These are phyloP conservation scores for Eucalyptus marginata DNA, from an alignment of 345 rosid species.

Conservation along the genomic window DNA sequence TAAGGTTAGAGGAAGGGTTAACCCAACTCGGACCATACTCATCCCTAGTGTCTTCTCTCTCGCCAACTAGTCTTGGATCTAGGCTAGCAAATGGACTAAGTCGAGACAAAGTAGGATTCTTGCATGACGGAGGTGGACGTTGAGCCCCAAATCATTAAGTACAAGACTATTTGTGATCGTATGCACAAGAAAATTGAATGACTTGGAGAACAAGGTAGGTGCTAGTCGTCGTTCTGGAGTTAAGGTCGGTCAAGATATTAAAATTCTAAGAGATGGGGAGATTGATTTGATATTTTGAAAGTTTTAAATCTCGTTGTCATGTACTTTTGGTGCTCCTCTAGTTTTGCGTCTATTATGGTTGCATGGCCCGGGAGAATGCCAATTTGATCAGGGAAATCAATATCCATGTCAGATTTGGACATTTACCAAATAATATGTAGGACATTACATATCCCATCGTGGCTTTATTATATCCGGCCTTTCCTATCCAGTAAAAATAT, in stretches of 20 bases:
- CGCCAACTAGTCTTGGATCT: fast-evolving
- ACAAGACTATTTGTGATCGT: neutral
- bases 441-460: neutral
- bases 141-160: neutral
- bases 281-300: neutral
- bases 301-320: neutral
- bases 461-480: fast-evolving
- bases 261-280: neutral
- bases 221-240: neutral
- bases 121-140: neutral
- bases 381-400: neutral
- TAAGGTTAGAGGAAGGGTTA: no score
- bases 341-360: neutral
- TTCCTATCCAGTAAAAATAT: neutral
- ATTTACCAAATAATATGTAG: neutral
- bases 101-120: neutral
- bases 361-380: neutral
- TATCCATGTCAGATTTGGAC: neutral
- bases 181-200: neutral
- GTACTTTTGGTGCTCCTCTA: neutral
- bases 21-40: no score
- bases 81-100: neutral
- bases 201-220: neutral
- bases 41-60: no score
- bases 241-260: neutral